Percentiles rank a stretch among this genome's conserved stretches.
Conservation (phyloP, 2,329 filamentous ascomycete species). For the Penicillium sp. region DNA sequence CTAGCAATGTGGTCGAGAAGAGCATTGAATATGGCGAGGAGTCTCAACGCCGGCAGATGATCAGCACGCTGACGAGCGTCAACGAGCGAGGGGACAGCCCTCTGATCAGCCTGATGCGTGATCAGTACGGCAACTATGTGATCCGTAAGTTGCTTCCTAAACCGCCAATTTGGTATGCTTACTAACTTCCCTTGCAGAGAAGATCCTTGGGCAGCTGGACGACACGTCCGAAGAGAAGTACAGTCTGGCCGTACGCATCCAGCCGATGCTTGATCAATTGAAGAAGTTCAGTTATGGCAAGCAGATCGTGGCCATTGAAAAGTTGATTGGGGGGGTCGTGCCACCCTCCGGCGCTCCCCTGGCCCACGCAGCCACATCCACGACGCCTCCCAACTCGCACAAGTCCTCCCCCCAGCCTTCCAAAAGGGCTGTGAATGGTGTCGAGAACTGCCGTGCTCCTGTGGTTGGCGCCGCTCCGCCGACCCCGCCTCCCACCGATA, state of each 20-base stretch:
- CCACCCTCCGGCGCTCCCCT: too few species aligned
- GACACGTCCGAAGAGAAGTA: too few species aligned
- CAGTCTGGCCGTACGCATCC: conserved; percentile 56
- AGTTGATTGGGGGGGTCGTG: too few species aligned
- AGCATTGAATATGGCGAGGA: conserved; percentile 66
- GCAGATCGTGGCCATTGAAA: conserved; percentile 58
- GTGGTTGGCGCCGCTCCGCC: conserved; percentile 52
- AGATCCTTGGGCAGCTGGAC: conserved; percentile 59
- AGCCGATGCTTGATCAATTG: conserved; percentile 51
- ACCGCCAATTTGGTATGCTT: too few species aligned
- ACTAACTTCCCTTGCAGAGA: too few species aligned
- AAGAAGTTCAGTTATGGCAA: conserved; percentile 59
- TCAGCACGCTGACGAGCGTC: conserved; percentile 52
- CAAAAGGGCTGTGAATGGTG: too few species aligned
- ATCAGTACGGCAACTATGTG: conserved; percentile 92
- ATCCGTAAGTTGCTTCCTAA: conserved; percentile 63
- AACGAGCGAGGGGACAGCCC: conserved; percentile 59
- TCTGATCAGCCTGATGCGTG: conserved; percentile 71
- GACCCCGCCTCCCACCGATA: conserved; percentile 59
- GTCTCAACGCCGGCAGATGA: conserved; percentile 61
- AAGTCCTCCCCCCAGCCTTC: conserved; percentile 36
- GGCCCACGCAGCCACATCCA: conserved; percentile 28
- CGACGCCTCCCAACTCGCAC: conserved; percentile 34
- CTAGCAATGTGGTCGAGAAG: conserved; percentile 94
- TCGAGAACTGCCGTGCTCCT: conserved; percentile 37